A percentile compares a stretch with the other conserved stretches of the same genome.
Conservation (phyloP, 2,329 filamentous ascomycete species). For the Sclerotinia nivalis region DNA sequence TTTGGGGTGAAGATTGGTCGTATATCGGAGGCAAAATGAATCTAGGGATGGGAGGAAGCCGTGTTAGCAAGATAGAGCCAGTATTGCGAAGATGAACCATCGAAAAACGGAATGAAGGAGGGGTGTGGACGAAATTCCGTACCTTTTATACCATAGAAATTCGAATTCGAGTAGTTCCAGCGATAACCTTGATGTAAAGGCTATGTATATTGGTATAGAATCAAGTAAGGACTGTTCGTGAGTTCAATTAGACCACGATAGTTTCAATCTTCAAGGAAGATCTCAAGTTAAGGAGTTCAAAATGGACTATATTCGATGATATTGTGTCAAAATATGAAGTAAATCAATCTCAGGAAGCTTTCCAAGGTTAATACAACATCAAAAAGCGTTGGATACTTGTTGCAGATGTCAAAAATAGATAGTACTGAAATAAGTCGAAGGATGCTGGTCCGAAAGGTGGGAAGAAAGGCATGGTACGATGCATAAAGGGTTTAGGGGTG, state of each 20-base stretch:
- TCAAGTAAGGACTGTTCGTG: neutral
- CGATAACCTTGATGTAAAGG: neutral
- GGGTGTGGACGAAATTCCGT: neutral
- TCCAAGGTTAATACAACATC: neutral
- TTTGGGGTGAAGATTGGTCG: neutral
- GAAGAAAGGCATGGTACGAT: neutral
- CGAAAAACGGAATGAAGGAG: neutral
- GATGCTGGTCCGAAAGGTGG: neutral
- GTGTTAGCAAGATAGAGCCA: neutral
- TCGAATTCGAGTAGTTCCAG: conserved; percentile 1
- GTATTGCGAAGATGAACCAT: neutral
- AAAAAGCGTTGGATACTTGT: neutral
- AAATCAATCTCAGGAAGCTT: neutral
- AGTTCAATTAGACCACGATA: neutral
- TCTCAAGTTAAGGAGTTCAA: neutral
- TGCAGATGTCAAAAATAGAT: neutral
- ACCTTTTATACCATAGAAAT: neutral
- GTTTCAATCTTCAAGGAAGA: neutral
- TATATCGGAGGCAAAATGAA: neutral
- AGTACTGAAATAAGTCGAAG: neutral
- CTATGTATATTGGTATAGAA: neutral
- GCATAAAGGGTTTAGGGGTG: neutral
- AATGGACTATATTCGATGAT: neutral
- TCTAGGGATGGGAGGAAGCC: neutral
- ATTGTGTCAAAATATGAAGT: conserved; percentile 2